Conservation (phyloP, 306 rosid species). For the Corylus avellana region DNA sequence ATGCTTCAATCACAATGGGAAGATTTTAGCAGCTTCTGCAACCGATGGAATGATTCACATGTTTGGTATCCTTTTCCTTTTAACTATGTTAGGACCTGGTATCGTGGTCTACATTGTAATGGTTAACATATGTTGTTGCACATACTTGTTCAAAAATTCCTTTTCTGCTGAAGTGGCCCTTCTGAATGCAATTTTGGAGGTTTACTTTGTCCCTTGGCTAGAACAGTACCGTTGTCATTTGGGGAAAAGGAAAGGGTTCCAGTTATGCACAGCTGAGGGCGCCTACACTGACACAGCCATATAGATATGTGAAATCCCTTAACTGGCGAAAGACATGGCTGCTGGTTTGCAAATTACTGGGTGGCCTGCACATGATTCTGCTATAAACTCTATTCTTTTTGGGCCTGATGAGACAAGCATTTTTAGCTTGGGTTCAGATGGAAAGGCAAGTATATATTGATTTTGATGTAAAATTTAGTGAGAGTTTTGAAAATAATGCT, state of each 20-base stretch:
- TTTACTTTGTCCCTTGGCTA: neutral
- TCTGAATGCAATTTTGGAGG: neutral
- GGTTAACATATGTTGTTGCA: neutral
- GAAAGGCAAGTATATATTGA: constrained; percentile 59
- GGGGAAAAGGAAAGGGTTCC: neutral
- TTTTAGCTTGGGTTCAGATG: constrained; percentile 90
- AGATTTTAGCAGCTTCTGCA: constrained; percentile 92
- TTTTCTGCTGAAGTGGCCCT: neutral
- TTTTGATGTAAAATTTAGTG: constrained; percentile 20
- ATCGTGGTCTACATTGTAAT: constrained; percentile 8
- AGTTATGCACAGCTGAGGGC: neutral
- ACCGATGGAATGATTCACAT: constrained; percentile 98
- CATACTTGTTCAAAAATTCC: neutral
- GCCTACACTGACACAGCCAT: constrained; percentile 7
- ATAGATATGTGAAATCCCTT: constrained; percentile 40
- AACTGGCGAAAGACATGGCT: constrained; percentile 81
- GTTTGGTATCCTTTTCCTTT: constrained; percentile 98
- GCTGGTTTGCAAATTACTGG: constrained; percentile 96
- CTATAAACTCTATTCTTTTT: constrained; percentile 84
- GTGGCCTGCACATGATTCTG: constrained; percentile 99
- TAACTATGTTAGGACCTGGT: constrained; percentile 16
- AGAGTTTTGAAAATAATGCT: neutral
- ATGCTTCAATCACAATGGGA: constrained; percentile 96
- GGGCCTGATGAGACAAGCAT: constrained; percentile 98
- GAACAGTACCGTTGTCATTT: neutral